A percentile compares a stretch with the other conserved stretches of the same genome.
Conservation (phyloP, 2,329 filamentous ascomycete genomes). For the Aspergillus puulaauensis region DNA sequence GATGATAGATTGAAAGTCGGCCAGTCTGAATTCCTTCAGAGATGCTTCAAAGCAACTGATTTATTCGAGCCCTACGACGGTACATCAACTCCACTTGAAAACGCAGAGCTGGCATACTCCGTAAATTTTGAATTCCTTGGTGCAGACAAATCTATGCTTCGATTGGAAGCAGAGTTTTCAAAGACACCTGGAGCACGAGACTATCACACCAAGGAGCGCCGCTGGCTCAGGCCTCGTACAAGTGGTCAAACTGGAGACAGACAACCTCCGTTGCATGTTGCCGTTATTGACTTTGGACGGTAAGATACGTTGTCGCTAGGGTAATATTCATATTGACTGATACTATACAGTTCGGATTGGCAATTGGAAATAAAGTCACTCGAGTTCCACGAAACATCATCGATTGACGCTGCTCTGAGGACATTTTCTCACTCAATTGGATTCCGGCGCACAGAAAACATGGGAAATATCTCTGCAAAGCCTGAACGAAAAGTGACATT, state of each 20-base stretch:
- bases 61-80: slow-evolving; percentile 29
- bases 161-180: slow-evolving; percentile 39
- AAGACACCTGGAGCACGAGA: slow-evolving; percentile 28
- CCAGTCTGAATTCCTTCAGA: slow-evolving; percentile 28
- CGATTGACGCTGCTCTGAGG: slow-evolving; percentile 27
- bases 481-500: slow-evolving; percentile 33
- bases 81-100: slow-evolving; percentile 20
- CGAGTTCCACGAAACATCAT: slow-evolving; percentile 33
- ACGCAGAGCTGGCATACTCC: slow-evolving; percentile 34
- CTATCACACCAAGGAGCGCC: slow-evolving; percentile 33
- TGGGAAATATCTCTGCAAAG: slow-evolving; percentile 23
- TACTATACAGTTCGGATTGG: slow-evolving; percentile 37
- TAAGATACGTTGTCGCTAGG: slow-evolving; percentile 11
- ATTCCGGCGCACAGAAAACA: slow-evolving; percentile 21
- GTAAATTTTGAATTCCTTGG: slow-evolving; percentile 43
- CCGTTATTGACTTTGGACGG: slow-evolving; percentile 39
- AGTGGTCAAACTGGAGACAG: slow-evolving; percentile 21
- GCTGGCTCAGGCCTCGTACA: slow-evolving; percentile 35
- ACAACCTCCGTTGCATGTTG: slow-evolving; percentile 34
- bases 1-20: slow-evolving; percentile 24
- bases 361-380: slow-evolving; percentile 42
- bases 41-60: slow-evolving; percentile 27
- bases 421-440: slow-evolving; percentile 31
- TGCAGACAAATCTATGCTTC: slow-evolving; percentile 29
- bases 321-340: neutral